Percentiles rank a stretch among this genome's conserved stretches.
phyloP scores from a whole-genome alignment of 495 filamentous ascomycete species.

The Tetracladium marchalianum region DNA sequence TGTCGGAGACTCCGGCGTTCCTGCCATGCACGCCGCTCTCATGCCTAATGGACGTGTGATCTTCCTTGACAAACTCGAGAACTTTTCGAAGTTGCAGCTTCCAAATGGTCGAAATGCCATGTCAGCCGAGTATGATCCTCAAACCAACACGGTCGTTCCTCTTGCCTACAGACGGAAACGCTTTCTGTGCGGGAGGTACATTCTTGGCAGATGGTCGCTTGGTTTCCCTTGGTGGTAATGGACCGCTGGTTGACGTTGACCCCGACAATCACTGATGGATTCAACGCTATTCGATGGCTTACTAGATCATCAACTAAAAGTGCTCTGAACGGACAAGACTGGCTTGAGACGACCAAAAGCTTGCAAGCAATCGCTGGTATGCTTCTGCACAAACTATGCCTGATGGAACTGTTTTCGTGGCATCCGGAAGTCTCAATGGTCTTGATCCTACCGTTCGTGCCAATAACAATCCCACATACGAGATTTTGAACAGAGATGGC shows the following conservation, averaged over 20 bases:
- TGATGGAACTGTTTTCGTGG: constrained; percentile 47
- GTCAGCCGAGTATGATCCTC: constrained; percentile 49
- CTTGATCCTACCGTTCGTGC: constrained; percentile 41
- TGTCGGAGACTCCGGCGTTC: constrained; percentile 47
- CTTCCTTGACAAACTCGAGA: constrained; percentile 56
- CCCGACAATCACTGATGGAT: constrained; percentile 49
- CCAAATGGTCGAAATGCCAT: constrained; percentile 47
- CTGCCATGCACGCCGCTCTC: constrained; percentile 54
- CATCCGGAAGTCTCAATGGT: constrained; percentile 52
- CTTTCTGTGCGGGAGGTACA: constrained; percentile 52
- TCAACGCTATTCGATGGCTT: constrained; percentile 45
- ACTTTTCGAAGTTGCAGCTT: constrained; percentile 47
- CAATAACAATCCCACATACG: constrained; percentile 55
- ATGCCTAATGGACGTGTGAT: constrained; percentile 49
- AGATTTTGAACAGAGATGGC: constrained; percentile 39
- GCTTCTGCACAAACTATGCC: constrained; percentile 47
- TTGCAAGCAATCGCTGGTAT: constrained; percentile 48
- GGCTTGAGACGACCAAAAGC: constrained; percentile 46
- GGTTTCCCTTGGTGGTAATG: constrained; percentile 48
- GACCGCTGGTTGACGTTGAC: constrained; percentile 42
- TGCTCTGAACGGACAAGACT: constrained; percentile 36
- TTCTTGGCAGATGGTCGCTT: constrained; percentile 49
- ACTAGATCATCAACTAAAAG: constrained; percentile 37
- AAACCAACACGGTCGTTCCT: constrained; percentile 33
- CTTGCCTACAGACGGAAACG: constrained; percentile 49